Evolutionary conservation across 208 protist species (phyloP).

Genomic region (Herpetomonas muscarum): DNA sequence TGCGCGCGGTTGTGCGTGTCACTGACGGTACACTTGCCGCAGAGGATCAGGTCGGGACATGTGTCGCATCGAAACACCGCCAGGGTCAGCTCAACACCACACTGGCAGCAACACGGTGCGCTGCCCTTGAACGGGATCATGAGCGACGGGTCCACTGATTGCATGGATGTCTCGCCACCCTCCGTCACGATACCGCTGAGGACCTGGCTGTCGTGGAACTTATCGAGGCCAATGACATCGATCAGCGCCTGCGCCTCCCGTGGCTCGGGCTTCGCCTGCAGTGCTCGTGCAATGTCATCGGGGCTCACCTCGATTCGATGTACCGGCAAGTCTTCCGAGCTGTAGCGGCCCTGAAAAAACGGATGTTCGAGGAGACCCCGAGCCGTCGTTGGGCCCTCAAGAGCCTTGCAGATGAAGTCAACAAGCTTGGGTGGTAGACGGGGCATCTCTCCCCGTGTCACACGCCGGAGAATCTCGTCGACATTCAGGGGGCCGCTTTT

Average conservation of each 20-base stretch:
- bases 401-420: constrained; percentile 47
- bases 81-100: constrained; percentile 42
- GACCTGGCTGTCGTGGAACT: constrained; percentile 40
- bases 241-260: constrained; percentile 56
- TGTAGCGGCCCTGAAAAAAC: constrained; percentile 30
- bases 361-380: constrained; percentile 41
- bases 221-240: constrained; percentile 56
- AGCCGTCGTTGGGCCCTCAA: constrained; percentile 26
- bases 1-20: constrained; percentile 57
- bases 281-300: constrained; percentile 31
- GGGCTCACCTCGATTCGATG: constrained; percentile 29
- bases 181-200: constrained; percentile 15
- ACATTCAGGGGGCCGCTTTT: constrained; percentile 20
- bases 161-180: constrained; percentile 10
- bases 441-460: constrained; percentile 15
- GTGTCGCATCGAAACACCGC: constrained; percentile 57
- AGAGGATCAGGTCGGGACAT: constrained; percentile 55
- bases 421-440: constrained; percentile 28
- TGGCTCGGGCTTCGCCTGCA: constrained; percentile 33
- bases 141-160: constrained; percentile 16
- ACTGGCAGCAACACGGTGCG: constrained; percentile 56
- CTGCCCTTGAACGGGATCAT: constrained; percentile 32
- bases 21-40: constrained; percentile 70
- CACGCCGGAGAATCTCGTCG: constrained; percentile 24
- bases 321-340: constrained; percentile 9